Evolutionary conservation across 352 stramenopile species (phyloP).

Genomic region (Globisporangium iwayamae): DNA sequence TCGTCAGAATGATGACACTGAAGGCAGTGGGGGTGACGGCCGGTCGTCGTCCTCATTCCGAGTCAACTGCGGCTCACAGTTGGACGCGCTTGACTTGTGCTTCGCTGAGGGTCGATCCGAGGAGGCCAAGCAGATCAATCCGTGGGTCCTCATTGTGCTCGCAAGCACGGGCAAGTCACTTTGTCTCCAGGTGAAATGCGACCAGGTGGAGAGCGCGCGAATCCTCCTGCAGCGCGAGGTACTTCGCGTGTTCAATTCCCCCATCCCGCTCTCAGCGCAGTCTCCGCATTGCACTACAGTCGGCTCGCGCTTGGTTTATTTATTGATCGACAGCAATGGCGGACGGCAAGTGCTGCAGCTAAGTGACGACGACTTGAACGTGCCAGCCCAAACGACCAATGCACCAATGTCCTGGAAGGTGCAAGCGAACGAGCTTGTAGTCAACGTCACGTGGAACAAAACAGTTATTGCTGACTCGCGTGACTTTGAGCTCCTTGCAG

Average conservation of each 20-base stretch:
- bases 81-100: slow-evolving; percentile 60
- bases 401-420: slow-evolving; percentile 26
- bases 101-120: slow-evolving; percentile 23
- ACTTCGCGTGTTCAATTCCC: slow-evolving; percentile 51
- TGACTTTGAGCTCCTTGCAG: slow-evolving; percentile 22
- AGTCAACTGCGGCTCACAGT: slow-evolving; percentile 30
- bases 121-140: slow-evolving; percentile 13
- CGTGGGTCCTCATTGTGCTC: slow-evolving; percentile 52
- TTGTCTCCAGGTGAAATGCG: slow-evolving; percentile 37
- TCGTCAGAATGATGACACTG: neutral
- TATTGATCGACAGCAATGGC: slow-evolving; percentile 14
- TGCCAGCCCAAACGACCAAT: slow-evolving; percentile 17
- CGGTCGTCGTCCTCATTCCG: neutral
- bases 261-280: slow-evolving; percentile 26
- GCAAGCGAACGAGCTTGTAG: slow-evolving; percentile 34
- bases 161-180: slow-evolving; percentile 46
- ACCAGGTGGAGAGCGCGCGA: slow-evolving; percentile 30
- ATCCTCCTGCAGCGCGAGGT: slow-evolving; percentile 40
- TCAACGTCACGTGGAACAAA: slow-evolving; percentile 57
- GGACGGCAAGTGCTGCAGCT: slow-evolving; percentile 34
- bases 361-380: slow-evolving; percentile 44
- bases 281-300: slow-evolving; percentile 29
- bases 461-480: neutral
- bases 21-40: slow-evolving; percentile 14
- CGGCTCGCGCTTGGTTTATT: slow-evolving; percentile 43